phyloP scores from a whole-genome alignment of 495 filamentous ascomycete species.

The Paragyromitra xinjiangensis region DNA sequence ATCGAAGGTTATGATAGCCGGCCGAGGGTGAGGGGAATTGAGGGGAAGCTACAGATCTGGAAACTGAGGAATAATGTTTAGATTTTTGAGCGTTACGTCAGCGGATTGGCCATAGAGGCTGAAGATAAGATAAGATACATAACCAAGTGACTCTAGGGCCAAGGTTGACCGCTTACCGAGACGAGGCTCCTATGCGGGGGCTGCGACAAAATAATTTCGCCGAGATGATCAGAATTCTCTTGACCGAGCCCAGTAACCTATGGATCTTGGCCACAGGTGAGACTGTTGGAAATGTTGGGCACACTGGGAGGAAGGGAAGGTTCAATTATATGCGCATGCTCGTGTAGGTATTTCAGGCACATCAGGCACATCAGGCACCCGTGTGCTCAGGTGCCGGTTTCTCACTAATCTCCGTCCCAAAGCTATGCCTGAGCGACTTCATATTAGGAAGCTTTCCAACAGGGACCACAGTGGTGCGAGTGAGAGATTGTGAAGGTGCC shows the following conservation, averaged over 20 bases:
- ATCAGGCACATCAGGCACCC: no score
- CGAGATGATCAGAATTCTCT: neutral
- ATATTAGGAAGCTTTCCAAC: no score
- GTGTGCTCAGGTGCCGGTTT: no score
- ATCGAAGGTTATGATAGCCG: neutral
- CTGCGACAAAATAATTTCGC: neutral
- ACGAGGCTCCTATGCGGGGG: no score
- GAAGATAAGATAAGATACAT: slow-evolving; percentile 31
- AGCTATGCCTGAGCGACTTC: no score
- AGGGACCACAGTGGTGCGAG: neutral
- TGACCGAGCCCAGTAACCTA: neutral
- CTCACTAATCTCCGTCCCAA: no score
- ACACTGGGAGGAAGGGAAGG: no score
- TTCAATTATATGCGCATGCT: no score
- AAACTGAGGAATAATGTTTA: slow-evolving; percentile 4
- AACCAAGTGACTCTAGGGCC: no score
- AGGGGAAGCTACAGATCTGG: slow-evolving; percentile 13
- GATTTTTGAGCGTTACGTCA: slow-evolving; percentile 30
- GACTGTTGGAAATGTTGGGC: no score
- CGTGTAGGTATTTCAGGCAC: no score
- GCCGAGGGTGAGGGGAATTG: slow-evolving; percentile 24
- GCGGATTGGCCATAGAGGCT: slow-evolving; percentile 31
- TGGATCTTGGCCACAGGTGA: neutral
- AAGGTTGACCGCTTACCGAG: no score
- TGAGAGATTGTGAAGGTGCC: neutral